These are phyloP conservation scores for Pichia thaimueangensis DNA, from an alignment of 805 yeast species.

Conservation along the genomic window DNA sequence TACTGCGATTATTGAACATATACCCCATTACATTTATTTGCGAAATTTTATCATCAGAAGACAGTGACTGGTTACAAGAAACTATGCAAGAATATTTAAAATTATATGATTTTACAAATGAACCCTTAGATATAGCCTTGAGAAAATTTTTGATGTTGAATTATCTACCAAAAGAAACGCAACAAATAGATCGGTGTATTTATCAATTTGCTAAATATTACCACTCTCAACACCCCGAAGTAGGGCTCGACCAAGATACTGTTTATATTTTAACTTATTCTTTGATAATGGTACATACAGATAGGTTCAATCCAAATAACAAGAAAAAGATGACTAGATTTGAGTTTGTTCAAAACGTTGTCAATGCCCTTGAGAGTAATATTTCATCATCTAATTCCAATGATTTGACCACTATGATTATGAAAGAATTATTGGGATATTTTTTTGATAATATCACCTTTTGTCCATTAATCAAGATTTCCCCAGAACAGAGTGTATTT, in stretches of 20 bases:
- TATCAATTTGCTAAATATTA: slow-evolving; percentile 51
- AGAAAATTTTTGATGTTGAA: slow-evolving; percentile 52
- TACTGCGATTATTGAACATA: slow-evolving; percentile 26
- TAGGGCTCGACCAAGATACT: slow-evolving; percentile 40
- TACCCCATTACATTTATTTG: slow-evolving; percentile 24
- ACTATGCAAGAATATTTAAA: slow-evolving; percentile 24
- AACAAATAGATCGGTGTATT: slow-evolving; percentile 66
- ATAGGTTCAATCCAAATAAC: slow-evolving; percentile 60
- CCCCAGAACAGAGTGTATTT: slow-evolving; percentile 21
- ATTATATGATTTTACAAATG: slow-evolving; percentile 37
- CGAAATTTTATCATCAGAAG: slow-evolving; percentile 27
- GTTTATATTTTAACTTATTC: slow-evolving; percentile 61
- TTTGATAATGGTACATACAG: slow-evolving; percentile 67
- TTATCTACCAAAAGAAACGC: slow-evolving; percentile 64
- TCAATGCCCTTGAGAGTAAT: slow-evolving; percentile 22
- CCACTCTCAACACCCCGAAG: slow-evolving; percentile 34
- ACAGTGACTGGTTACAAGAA: slow-evolving; percentile 23
- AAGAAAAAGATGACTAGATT: slow-evolving; percentile 58
- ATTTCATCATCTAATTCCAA: slow-evolving; percentile 6
- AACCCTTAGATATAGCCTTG: slow-evolving; percentile 62
- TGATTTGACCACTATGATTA: slow-evolving; percentile 25
- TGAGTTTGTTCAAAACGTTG: slow-evolving; percentile 47
- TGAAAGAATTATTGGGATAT: slow-evolving; percentile 45
- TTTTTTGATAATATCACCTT: slow-evolving; percentile 62
- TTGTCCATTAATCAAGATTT: slow-evolving; percentile 45